phyloP scores from a whole-genome alignment of 2,329 filamentous ascomycete species.

The Zelopaecilomyces penicillatus region DNA sequence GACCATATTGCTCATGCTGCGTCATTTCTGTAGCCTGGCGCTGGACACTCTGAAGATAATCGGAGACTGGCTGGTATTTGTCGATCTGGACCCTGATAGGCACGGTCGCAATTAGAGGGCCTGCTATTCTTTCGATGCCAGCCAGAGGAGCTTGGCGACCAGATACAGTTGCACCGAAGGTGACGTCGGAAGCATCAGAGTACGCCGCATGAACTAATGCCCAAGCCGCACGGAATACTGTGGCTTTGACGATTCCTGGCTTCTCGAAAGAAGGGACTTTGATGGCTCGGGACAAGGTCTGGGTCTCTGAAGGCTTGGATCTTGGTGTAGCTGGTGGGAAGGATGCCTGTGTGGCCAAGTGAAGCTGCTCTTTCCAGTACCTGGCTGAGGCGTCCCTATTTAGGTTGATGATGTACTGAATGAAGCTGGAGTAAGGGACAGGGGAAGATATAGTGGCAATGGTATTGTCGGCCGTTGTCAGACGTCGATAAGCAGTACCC shows the following conservation, averaged over 20 bases:
- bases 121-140: slow-evolving; percentile 46
- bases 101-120: slow-evolving; percentile 53
- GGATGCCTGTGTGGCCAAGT: slow-evolving; percentile 42
- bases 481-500: not conserved
- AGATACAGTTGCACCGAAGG: slow-evolving; percentile 52
- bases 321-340: slow-evolving; percentile 37
- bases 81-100: slow-evolving; percentile 42
- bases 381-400: slow-evolving; percentile 31
- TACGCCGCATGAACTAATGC: slow-evolving; percentile 46
- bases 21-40: slow-evolving; percentile 48
- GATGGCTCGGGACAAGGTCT: slow-evolving; percentile 27
- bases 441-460: slow-evolving; percentile 16
- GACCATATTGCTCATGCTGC: slow-evolving; percentile 47
- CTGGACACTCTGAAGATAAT: slow-evolving; percentile 50
- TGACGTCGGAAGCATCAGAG: slow-evolving; percentile 41
- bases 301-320: slow-evolving; percentile 46
- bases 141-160: slow-evolving; percentile 43
- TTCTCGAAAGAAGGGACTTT: not conserved
- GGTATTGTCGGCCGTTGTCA: slow-evolving; percentile 16
- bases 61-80: slow-evolving; percentile 25
- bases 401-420: slow-evolving; percentile 35
- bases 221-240: slow-evolving; percentile 52
- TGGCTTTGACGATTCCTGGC: slow-evolving; percentile 34
- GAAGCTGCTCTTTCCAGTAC: slow-evolving; percentile 39
- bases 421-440: slow-evolving; percentile 40